These are phyloP conservation scores for Cornus suecica DNA, from an alignment of 148 eudicot species.

Conservation along the genomic window DNA sequence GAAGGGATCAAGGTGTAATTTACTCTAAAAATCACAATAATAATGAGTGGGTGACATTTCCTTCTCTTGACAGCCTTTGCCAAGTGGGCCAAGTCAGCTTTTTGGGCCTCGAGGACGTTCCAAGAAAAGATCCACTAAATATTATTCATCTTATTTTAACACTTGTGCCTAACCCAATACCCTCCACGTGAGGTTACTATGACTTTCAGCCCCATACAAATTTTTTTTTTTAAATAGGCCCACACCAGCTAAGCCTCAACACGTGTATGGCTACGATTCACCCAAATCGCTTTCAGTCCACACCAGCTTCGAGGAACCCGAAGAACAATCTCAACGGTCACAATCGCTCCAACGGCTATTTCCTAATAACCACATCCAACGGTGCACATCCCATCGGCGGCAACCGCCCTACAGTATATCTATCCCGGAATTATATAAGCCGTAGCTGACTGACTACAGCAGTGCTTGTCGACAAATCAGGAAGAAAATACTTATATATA, in stretches of 20 bases:
- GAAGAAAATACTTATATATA: neutral
- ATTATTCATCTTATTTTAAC: neutral
- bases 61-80: too few species aligned
- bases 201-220: neutral
- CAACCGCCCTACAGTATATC: conserved; percentile 30
- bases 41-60: too few species aligned
- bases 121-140: neutral
- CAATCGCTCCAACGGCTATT: conserved; percentile 8
- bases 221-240: neutral
- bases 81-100: neutral
- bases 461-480: conserved; percentile 31
- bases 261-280: conserved; percentile 18
- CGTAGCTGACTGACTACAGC: conserved; percentile 25
- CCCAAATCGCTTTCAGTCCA: neutral
- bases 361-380: conserved; percentile 21
- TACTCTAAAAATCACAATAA: too few species aligned
- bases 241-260: neutral
- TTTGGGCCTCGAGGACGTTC: neutral
- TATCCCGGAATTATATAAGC: neutral
- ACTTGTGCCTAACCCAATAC: neutral
- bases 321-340: conserved; percentile 14
- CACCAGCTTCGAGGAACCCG: conserved; percentile 2
- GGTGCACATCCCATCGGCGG: conserved; percentile 36
- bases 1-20: too few species aligned
- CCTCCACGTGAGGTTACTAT: conserved; percentile 16